Evolutionary conservation across 164 flowering plant species (phyloP), one percentile per base, ranked within the genome.

Genomic region (Liriodendron chinense): DNA sequence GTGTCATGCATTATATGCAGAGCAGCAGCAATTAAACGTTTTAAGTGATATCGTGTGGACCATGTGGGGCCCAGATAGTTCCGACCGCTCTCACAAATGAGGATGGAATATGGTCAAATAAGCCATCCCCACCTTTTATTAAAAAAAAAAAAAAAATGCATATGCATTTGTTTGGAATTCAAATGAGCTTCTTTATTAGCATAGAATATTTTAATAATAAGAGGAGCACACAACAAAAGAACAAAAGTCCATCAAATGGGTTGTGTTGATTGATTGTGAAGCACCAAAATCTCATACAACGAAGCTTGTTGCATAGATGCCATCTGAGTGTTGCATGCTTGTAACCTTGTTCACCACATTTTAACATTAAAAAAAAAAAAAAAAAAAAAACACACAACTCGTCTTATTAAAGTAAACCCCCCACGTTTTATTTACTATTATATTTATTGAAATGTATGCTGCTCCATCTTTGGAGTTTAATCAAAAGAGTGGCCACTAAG

Each of bases 241-340:
- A 56, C 72, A 57, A 65, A 65, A 20, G 67, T 3, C 25, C 26
- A 21, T 64, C 26, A 64, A 24, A 64, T 65, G 68, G 26, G 68
- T 22, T 65, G 26, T 65, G 43, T 24, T 22, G 68, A 65, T 65
- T 23, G 68, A 65, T 65, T 65, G 68, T 3, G 14, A 24, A 65
- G 26, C 68, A 65, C 68, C 24, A 22, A 65, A 22, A 65, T 65
- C 68, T 65, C 14, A 13, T 65, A 65, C 43, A 65, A 3, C 53
- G 67, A 47, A 62, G 68, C 49, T 8, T 64, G 69, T 65, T 73
- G 75, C 69, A 12, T 23, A 64, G 69, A 73, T 73, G 64, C 75
- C 75, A 73, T 73, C 69, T 64, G 3, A 65, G 26, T 73, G 75
- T 47, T 73, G 69, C 21, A 69, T 73, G 69, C 57, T 73, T 65